Evolutionary conservation across 148 eudicot species (phyloP).

Genomic region (Polygonum aviculare): DNA sequence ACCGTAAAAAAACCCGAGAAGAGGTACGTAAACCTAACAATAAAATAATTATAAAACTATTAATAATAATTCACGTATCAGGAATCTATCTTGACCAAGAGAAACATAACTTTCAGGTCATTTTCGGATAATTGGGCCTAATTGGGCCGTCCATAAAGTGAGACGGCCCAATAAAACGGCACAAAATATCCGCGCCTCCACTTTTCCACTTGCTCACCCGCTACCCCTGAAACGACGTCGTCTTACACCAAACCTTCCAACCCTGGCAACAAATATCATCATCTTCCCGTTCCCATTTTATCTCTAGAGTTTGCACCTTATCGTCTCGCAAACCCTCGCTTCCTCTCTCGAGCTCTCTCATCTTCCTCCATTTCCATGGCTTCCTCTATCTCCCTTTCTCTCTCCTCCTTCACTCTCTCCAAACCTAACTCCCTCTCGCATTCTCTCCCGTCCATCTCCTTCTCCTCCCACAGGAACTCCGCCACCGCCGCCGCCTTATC

Average conservation of each 20-base stretch:
- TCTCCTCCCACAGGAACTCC: constrained; percentile 9
- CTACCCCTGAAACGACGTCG: neutral
- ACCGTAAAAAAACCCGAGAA: too few relatives aligned
- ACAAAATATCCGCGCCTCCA: constrained; percentile 3
- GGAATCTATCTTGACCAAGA: too few relatives aligned
- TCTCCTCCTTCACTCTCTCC: constrained; percentile 30
- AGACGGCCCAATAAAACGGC: neutral
- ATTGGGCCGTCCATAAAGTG: neutral
- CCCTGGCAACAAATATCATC: neutral
- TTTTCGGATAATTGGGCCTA: neutral
- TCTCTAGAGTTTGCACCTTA: constrained; percentile 1
- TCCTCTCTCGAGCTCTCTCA: neutral
- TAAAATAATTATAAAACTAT: too few relatives aligned
- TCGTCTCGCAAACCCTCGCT: constrained; percentile 12
- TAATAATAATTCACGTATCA: too few relatives aligned
- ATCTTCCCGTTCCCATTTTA: neutral
- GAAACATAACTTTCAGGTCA: neutral
- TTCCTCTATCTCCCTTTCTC: constrained; percentile 31
- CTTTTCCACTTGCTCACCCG: neutral
- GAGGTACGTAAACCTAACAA: too few relatives aligned
- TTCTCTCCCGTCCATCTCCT: constrained; percentile 13
- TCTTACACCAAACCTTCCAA: neutral
- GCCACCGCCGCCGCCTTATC: constrained; percentile 12
- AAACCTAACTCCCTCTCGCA: constrained; percentile 17
- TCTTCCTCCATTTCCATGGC: constrained; percentile 26